Base-by-base conservation (phyloP, 768 basidiomycete genomes). In the Naganishia onofrii region DNA sequence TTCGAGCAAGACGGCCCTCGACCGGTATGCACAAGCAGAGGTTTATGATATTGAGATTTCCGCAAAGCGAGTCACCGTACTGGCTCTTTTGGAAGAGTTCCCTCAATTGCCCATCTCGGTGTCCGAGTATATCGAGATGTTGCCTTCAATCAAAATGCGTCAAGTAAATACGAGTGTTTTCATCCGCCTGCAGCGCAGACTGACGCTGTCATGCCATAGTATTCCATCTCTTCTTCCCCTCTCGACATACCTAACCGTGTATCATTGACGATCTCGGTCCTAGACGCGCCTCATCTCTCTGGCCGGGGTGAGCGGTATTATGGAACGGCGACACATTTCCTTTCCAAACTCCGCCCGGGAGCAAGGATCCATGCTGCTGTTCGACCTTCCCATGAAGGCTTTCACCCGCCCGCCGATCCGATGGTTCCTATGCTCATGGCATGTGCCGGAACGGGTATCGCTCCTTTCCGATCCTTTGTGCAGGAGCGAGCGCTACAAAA, bases 391-490 rank as follows among this genome's bases (percentile, higher is more conserved):
- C 67, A 78, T 17, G 75, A 77, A 17, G 77, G 77, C 19, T 86
- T 85, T 81, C 84, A 84, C 71, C 84, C 82, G 3, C 85, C 83
- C 12, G 75, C 79, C 44, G 83, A 84, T 68, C 80, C 80, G 1
- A 29, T 66, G 7, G 75, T 79, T n/a, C 84, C 84, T 10, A 77
- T 85, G 38, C 77, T 85, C 32, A 82, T 85, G 79, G 83, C 84
- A 73, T 83, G 82, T 46, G 84, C 84, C n/a, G 85, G 85, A 6
- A 81, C 84, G 4, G 85, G 85, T 3, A 72, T 86, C 15, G 83
- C 85, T 4, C 85, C 85, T 0, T 83, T 86, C 82, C 81, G 84
- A 48, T 84, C 83, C 0, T 86, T 86, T 79, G 80, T 86, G 52
- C 85, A 85, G 75, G 85, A 85, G 72, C 82, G 85, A 7, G 83